Base-by-base conservation (phyloP, 176 grass and related monocot species). In the Chrysopogon serrulatus region DNA sequence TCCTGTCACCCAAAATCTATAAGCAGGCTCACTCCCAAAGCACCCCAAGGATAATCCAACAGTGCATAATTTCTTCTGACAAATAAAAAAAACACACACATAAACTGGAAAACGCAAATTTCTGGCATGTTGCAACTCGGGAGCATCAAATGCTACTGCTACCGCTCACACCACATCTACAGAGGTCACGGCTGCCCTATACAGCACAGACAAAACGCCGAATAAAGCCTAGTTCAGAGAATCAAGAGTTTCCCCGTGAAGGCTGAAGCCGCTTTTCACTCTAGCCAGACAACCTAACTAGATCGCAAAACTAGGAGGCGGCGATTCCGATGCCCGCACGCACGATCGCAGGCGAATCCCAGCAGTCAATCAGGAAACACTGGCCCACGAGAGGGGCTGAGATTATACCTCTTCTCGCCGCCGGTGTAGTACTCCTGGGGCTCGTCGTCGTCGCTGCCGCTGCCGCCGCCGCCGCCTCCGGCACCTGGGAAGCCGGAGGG, bases 371-470 rank as follows among this genome's bases (percentile, higher is more conserved):
- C 34, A 35, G 6, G 1, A 24, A 10, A 28, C 6, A 41, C 1
- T 8, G 36, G 4, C 2, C 35, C 33, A 21, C 5, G 31, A 76
- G 31, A 49, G 78, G 47, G 37, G 19, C 19, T 9, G 3, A 35
- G 36, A 73, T 44, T 37, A 53, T 19, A 94, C 96, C 96, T 99
- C 80, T 99, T 99, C 91, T 96, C 96, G 64, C 96, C 93, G 36
- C 96, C 93, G 68, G 93, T 99, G 77, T 99, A 99, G 78, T 99
- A 99, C 91, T 99, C 91, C 91, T 96, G 93, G 47, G 93, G 96
- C 59, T 83, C 86, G 48, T 98, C 91, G 64, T 86, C 88, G 65
- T 97, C 94, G 77, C 90, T 90, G 76, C 86, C 83, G 31, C 40
- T 41, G 40, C 21, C 21, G 51, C 86, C 83, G 40, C 21, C 21